Conservation (phyloP, 345 rosid genomes). For the Populus nigra region DNA sequence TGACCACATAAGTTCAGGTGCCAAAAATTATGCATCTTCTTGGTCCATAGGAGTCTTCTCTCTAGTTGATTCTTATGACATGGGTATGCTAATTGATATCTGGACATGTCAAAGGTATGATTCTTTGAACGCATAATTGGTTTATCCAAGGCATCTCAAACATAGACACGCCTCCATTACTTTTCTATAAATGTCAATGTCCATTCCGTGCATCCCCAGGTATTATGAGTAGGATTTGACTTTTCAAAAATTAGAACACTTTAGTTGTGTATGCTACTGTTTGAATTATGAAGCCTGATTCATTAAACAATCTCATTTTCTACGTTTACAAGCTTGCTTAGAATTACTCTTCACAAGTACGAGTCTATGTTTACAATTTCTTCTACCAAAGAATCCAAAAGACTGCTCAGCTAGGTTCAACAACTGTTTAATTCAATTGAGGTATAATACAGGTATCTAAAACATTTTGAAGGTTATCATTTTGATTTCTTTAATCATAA, state of each 20-base stretch:
- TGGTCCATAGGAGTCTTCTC: neutral
- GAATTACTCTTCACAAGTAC: neutral
- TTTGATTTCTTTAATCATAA: no score
- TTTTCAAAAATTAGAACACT: no score
- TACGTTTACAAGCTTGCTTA: neutral
- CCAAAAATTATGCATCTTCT: neutral
- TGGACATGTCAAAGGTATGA: neutral
- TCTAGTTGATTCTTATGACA: neutral
- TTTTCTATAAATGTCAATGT: no score
- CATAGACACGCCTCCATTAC: no score
- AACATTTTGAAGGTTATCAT: no score
- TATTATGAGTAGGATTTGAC: no score
- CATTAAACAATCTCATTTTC: neutral
- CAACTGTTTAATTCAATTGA: neutral
- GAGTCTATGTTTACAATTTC: neutral
- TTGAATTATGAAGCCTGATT: no score
- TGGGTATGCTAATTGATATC: neutral
- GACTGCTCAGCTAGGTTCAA: neutral
- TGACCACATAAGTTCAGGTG: neutral
- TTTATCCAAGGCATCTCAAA: neutral
- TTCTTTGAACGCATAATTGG: neutral
- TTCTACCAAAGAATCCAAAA: neutral
- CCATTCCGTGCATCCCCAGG: no score
- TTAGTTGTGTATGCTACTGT: no score
- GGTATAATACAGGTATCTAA: neutral